Evolutionary conservation across 352 stramenopile genomes (phyloP), one percentile per base, ranked within the genome.

Genomic region (Pythium folliculosum): DNA sequence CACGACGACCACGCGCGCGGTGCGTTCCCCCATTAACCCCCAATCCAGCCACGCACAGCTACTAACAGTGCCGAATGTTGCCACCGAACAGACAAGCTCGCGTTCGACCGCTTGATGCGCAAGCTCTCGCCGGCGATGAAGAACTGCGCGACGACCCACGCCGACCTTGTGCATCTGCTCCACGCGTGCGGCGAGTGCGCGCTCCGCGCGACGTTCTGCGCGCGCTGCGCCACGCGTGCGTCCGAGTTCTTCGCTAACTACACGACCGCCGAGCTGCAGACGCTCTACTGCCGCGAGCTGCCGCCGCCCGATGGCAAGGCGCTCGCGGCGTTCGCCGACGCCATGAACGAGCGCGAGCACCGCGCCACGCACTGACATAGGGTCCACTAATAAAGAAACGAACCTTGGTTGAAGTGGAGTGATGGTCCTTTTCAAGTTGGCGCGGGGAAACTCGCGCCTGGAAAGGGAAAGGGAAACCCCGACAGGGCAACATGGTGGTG

Each of bases 241-340:
- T 77, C 71, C 69, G 84, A 90, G 61, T 92, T 87, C 72, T 91
- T 91, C 52, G 75, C 67, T 6, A 79, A 78, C 5, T 87, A 85
- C 69, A 77, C 82, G 8, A 67, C 65, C 14, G 8, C 71, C 0
- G 84, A 92, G 67, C 71, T 92, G 38, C 70, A 82, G 27, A 63
- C 70, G 21, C 66, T 89, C 23, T 92, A 92, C 61, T 73, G 80
- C 0, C 77, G 57, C 2, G 80, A 89, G 13, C 70, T 92, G 23
- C 81, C 84, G 3, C 66, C 78, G 5, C 82, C 80, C 2, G 78
- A 92, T 50, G 65, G 67, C 38, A 72, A 77, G 38, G 70, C 75
- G 19, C 72, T 91, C 22, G 69, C 72, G 12, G 72, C 43, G 5
- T 91, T 91, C 65, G 47, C 65, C 10, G 69, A 73, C 16, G 64